Evolutionary conservation across 2,329 filamentous ascomycete genomes (phyloP).

Genomic region (Talaromyces sp.): DNA sequence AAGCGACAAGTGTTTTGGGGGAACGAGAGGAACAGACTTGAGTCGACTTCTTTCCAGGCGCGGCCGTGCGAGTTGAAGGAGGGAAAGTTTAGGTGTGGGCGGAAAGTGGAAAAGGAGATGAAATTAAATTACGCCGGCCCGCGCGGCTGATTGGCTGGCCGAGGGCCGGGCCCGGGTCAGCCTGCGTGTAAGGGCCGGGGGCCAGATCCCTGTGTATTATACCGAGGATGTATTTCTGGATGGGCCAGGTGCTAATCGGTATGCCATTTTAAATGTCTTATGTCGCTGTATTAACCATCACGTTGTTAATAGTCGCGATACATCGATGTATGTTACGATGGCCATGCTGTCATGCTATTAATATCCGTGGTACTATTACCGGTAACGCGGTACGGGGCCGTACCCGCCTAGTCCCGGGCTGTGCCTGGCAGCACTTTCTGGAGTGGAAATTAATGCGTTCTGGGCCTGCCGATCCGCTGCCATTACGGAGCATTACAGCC

Average conservation of each 20-base stretch:
- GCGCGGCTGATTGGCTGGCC: not conserved
- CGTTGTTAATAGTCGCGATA: no score
- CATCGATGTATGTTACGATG: not conserved
- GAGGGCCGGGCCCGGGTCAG: not conserved
- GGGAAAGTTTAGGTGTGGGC: not conserved
- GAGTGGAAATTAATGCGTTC: not conserved
- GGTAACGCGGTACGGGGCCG: not conserved
- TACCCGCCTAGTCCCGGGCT: not conserved
- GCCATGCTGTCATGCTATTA: not conserved
- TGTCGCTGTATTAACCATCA: no score
- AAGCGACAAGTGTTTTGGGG: conserved; percentile 16
- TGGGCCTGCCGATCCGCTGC: not conserved
- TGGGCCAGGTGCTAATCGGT: no score
- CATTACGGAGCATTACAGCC: not conserved
- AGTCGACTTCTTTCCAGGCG: no score
- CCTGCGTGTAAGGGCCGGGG: not conserved
- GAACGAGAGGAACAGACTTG: not conserved
- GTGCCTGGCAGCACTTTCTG: not conserved
- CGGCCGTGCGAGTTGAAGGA: not conserved
- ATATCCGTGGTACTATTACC: not conserved
- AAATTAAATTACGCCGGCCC: not conserved
- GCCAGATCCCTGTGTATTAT: not conserved
- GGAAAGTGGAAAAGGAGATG: conserved; percentile 1
- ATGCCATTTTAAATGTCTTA: no score
- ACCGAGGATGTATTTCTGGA: no score